phyloP scores from a whole-genome alignment of 2,329 filamentous ascomycete genomes.

The Rugonectria rugulosa region DNA sequence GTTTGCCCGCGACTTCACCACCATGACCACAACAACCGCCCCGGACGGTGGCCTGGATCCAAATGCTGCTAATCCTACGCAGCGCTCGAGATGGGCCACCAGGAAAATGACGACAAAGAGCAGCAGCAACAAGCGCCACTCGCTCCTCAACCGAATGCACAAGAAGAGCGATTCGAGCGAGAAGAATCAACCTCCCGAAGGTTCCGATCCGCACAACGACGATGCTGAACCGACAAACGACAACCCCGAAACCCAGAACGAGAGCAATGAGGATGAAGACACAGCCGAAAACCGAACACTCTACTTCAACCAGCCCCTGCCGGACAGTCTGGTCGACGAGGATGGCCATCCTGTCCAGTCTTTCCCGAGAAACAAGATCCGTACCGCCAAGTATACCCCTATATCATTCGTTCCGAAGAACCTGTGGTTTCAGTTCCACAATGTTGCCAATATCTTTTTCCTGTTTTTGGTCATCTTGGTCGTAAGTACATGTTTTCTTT shows the following conservation, averaged over 20 bases:
- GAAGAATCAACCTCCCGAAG: constrained; percentile 65
- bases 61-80: constrained; percentile 54
- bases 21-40: constrained; percentile 45
- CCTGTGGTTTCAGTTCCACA: constrained; percentile 97
- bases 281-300: constrained; percentile 63
- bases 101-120: constrained; percentile 80
- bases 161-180: constrained; percentile 68
- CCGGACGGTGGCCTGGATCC: constrained; percentile 39
- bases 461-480: constrained; percentile 93
- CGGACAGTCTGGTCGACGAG: constrained; percentile 77
- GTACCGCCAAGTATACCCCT: constrained; percentile 96
- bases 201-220: constrained; percentile 35
- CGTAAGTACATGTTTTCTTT: constrained; percentile 63
- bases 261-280: constrained; percentile 49
- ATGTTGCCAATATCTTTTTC: constrained; percentile 98
- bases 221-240: constrained; percentile 38
- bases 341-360: constrained; percentile 75
- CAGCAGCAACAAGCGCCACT: constrained; percentile 80
- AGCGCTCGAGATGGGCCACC: constrained; percentile 95
- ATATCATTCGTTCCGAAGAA: constrained; percentile 97
- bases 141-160: constrained; percentile 78
- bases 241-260: constrained; percentile 44
- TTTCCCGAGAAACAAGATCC: constrained; percentile 93
- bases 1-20: constrained; percentile 47
- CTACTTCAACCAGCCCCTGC: constrained; percentile 88